Evolutionary conservation across 495 filamentous ascomycete genomes (phyloP).

Genomic region (Rusavskia elegans): DNA sequence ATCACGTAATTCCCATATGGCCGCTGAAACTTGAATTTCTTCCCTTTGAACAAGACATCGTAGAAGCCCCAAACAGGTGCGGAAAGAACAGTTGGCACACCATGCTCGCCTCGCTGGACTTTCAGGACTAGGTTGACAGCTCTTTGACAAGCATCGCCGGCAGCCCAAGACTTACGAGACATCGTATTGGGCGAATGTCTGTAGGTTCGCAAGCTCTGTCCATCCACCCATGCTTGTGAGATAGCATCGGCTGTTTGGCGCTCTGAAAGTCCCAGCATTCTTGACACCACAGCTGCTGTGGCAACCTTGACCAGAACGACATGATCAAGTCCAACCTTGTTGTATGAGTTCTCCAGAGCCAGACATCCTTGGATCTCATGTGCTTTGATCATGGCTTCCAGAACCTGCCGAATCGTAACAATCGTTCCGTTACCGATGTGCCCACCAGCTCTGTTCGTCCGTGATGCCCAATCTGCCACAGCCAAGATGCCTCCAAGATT

Average conservation of each 20-base stretch:
- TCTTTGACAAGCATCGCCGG: slow-evolving; percentile 91
- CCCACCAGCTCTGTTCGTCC: slow-evolving; percentile 83
- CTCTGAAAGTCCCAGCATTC: slow-evolving; percentile 81
- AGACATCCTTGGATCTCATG: slow-evolving; percentile 98
- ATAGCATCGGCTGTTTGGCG: slow-evolving; percentile 88
- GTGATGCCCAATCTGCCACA: slow-evolving; percentile 91
- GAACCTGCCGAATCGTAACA: slow-evolving; percentile 71
- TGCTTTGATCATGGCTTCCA: slow-evolving; percentile 98
- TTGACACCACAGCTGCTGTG: slow-evolving; percentile 80
- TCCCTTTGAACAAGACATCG: slow-evolving; percentile 90
- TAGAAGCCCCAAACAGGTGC: slow-evolving; percentile 97
- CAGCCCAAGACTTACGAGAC: slow-evolving; percentile 98
- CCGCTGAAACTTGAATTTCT: slow-evolving; percentile 90
- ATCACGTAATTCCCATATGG: slow-evolving; percentile 97
- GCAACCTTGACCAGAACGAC: slow-evolving; percentile 97
- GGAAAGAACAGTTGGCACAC: slow-evolving; percentile 80
- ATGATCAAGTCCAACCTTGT: slow-evolving; percentile 95
- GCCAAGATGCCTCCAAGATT: slow-evolving; percentile 93
- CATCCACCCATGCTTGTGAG: slow-evolving; percentile 94
- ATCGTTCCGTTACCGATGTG: slow-evolving; percentile 77
- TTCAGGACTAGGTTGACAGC: slow-evolving; percentile 90
- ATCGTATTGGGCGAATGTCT: slow-evolving; percentile 96
- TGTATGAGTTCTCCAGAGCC: slow-evolving; percentile 93
- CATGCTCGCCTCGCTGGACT: slow-evolving; percentile 81
- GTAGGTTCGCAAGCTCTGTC: slow-evolving; percentile 91